Evolutionary conservation across 2,329 filamentous ascomycete genomes (phyloP).

Genomic region (Ascomycota sp.): DNA sequence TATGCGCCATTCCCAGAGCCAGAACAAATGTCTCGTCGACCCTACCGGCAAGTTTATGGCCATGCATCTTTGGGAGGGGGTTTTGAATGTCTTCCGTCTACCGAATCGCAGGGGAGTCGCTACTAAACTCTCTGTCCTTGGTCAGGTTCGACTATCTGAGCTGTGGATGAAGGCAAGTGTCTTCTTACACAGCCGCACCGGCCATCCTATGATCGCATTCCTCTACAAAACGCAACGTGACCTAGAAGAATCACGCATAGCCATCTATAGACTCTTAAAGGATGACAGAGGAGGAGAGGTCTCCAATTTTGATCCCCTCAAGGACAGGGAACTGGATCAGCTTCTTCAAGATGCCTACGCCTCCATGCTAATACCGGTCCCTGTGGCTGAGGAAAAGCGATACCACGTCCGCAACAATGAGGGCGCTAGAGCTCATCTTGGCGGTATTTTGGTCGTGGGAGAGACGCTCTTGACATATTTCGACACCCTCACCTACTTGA

Average conservation of each 20-base stretch:
- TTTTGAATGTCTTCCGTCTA: constrained; percentile 33
- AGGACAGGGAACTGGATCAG: constrained; percentile 33
- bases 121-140: constrained; percentile 25
- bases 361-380: constrained; percentile 41
- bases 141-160: constrained; percentile 35
- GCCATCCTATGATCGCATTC: constrained; percentile 36
- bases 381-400: constrained; percentile 34
- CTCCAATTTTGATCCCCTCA: constrained; percentile 32
- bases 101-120: constrained; percentile 22
- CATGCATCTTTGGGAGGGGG: constrained; percentile 39
- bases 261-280: constrained; percentile 35
- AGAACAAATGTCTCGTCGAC: constrained; percentile 68
- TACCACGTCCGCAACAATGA: constrained; percentile 37
- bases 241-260: constrained; percentile 30
- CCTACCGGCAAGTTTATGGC: constrained; percentile 45
- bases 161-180: constrained; percentile 37
- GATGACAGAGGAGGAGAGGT: constrained; percentile 35
- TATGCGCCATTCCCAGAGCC: constrained; percentile 61
- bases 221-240: constrained; percentile 34
- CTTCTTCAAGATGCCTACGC: constrained; percentile 34
- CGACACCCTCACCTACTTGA: constrained; percentile 52
- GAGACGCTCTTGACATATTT: constrained; percentile 73
- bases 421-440: constrained; percentile 34
- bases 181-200: constrained; percentile 36
- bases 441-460: constrained; percentile 55